Conservation (phyloP, 2,329 filamentous ascomycete genomes). For the Rhytidhysteron rufulum region DNA sequence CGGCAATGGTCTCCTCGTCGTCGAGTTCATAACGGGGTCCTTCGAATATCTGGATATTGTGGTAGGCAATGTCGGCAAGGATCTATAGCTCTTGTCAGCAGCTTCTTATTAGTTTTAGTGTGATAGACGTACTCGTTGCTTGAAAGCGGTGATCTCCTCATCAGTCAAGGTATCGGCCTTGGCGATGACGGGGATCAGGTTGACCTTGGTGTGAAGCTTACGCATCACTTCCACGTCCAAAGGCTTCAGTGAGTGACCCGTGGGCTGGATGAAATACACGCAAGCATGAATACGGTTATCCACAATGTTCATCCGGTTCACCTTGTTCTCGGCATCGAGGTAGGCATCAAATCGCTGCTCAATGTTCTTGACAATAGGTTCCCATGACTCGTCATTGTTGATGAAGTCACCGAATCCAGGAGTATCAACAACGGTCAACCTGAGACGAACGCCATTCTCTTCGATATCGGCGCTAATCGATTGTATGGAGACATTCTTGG, state of each 20-base stretch:
- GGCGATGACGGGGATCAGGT: slow-evolving; percentile 97
- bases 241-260: slow-evolving; percentile 96
- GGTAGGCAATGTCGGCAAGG: slow-evolving; percentile 91
- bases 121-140: slow-evolving; percentile 74
- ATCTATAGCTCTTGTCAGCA: slow-evolving; percentile 58
- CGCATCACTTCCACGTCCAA: slow-evolving; percentile 99
- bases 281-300: slow-evolving; percentile 99
- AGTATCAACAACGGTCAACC: slow-evolving; percentile 94
- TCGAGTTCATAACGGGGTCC: slow-evolving; percentile 97
- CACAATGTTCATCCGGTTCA: slow-evolving; percentile 99
- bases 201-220: slow-evolving; percentile 99
- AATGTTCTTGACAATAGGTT: slow-evolving; percentile 98
- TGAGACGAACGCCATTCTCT: slow-evolving; percentile 94
- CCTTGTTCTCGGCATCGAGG: slow-evolving; percentile 99
- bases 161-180: slow-evolving; percentile 98
- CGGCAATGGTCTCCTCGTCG: slow-evolving; percentile 98
- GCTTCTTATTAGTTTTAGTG: neutral
- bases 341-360: slow-evolving; percentile 99
- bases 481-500: slow-evolving; percentile 66
- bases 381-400: slow-evolving; percentile 99
- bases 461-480: slow-evolving; percentile 68
- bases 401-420: slow-evolving; percentile 98
- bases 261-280: slow-evolving; percentile 99
- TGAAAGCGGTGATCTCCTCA: slow-evolving; percentile 91
- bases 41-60: slow-evolving; percentile 98